Conservation (phyloP, 2,329 filamentous ascomycete genomes). For the Phialophora expanda region DNA sequence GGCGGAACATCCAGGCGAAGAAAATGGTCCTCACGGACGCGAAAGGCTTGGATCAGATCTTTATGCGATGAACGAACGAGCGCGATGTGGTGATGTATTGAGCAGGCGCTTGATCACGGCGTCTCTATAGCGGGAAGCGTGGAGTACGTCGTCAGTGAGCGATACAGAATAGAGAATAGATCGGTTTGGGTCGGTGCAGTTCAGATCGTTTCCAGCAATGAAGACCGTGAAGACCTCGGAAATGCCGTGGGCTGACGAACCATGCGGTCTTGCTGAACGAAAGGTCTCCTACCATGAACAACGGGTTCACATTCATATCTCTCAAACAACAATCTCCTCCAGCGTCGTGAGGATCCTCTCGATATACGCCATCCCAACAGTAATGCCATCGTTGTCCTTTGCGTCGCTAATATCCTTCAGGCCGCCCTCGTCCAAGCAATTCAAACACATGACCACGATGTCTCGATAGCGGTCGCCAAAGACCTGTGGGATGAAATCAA, state of each 20-base stretch:
- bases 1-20: slow-evolving; percentile 87
- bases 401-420: background rate
- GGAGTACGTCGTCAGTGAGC: background rate
- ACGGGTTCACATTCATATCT: too few relatives aligned
- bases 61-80: slow-evolving; percentile 31
- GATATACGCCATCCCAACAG: slow-evolving; percentile 5
- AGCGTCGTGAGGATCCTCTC: background rate
- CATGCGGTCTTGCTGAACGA: too few relatives aligned
- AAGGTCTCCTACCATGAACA: too few relatives aligned
- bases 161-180: background rate
- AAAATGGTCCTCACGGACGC: slow-evolving; percentile 79
- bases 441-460: background rate
- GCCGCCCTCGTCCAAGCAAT: background rate
- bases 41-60: slow-evolving; percentile 75
- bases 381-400: background rate
- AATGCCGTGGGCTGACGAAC: too few relatives aligned
- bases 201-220: background rate
- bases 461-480: background rate
- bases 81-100: background rate
- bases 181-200: background rate
- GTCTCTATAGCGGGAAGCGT: background rate
- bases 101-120: background rate
- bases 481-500: background rate
- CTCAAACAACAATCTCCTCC: too few relatives aligned
- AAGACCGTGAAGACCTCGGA: too few relatives aligned